Percentiles rank a stretch among this genome's conserved stretches.
These are phyloP conservation scores for Aspergillus sp. DNA, from an alignment of 2,329 filamentous ascomycete species.

Conservation along the genomic window DNA sequence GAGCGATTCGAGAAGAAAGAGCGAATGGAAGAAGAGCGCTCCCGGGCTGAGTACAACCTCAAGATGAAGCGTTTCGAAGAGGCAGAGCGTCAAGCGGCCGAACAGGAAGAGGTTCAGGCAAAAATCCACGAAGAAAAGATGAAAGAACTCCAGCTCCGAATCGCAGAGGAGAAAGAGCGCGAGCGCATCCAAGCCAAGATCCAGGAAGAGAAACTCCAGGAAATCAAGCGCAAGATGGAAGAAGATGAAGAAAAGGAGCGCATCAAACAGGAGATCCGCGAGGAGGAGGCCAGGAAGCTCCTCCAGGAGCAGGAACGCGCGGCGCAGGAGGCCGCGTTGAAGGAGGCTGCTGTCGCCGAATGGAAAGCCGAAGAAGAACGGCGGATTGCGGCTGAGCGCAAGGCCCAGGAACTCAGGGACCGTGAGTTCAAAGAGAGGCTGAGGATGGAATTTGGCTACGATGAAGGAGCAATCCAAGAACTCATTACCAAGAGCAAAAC, in stretches of 20 bases:
- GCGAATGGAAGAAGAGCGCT: slow-evolving; percentile 6
- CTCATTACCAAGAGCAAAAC: slow-evolving; percentile 36
- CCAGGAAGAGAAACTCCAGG: slow-evolving; percentile 23
- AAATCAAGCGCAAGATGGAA: slow-evolving; percentile 28
- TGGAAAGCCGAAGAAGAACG: slow-evolving; percentile 29
- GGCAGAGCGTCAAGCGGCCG: slow-evolving; percentile 14
- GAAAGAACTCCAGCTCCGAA: slow-evolving; percentile 18
- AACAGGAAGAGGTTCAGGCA: slow-evolving; percentile 1
- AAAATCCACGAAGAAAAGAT: slow-evolving; percentile 5
- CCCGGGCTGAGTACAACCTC: slow-evolving; percentile 5
- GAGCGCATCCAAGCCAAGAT: slow-evolving; percentile 27
- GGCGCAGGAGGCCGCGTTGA: slow-evolving; percentile 27
- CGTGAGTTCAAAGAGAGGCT: slow-evolving; percentile 32
- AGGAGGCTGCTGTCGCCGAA: slow-evolving; percentile 36
- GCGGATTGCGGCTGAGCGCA: slow-evolving; percentile 23
- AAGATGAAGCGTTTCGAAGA: slow-evolving; percentile 14
- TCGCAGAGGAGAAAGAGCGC: slow-evolving; percentile 8
- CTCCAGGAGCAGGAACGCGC: slow-evolving; percentile 26
- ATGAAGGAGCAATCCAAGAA: slow-evolving; percentile 37
- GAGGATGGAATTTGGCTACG: slow-evolving; percentile 33
- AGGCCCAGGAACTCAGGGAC: slow-evolving; percentile 25
- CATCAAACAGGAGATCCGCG: slow-evolving; percentile 27
- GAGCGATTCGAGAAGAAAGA: slow-evolving; percentile 29
- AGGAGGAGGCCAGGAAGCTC: slow-evolving; percentile 41
- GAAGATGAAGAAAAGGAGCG: slow-evolving; percentile 43